These are phyloP conservation scores for Exophiala oligosperma DNA, from an alignment of 2,329 filamentous ascomycete genomes.

Conservation along the genomic window DNA sequence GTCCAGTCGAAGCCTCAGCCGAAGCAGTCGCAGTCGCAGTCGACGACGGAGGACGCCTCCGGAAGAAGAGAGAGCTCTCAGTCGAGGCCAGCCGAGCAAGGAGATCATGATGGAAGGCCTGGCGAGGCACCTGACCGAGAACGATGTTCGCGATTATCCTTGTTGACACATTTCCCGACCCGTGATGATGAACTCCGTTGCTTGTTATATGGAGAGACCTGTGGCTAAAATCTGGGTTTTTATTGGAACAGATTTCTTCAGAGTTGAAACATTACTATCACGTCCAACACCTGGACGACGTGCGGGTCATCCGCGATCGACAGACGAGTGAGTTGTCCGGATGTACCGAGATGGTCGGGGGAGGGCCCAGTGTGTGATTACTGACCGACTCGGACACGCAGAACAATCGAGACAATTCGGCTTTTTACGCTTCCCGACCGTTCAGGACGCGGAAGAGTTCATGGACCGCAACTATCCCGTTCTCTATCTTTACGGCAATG, in stretches of 20 bases:
- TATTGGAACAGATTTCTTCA: constrained; percentile 53
- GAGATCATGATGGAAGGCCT: too few species aligned
- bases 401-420: constrained; percentile 57
- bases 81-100: constrained; percentile 30
- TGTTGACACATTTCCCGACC: constrained; percentile 12
- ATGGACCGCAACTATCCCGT: constrained; percentile 53
- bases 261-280: constrained; percentile 55
- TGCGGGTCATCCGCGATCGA: constrained; percentile 59
- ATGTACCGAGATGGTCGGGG: too few species aligned
- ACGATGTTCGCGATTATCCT: constrained; percentile 44
- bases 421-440: constrained; percentile 54
- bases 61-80: constrained; percentile 39
- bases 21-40: constrained; percentile 29
- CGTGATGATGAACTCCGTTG: constrained; percentile 7
- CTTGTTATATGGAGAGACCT: constrained; percentile 11
- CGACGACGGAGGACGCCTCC: constrained; percentile 37
- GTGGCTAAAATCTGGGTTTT: constrained; percentile 26
- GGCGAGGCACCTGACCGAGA: too few species aligned
- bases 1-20: constrained; percentile 9
- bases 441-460: constrained; percentile 54
- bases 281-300: constrained; percentile 55
- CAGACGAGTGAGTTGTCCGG: constrained; percentile 50
- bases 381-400: constrained; percentile 30
- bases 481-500: constrained; percentile 49
- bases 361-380: neutral